Percentiles rank a stretch among this genome's conserved stretches.
These are phyloP conservation scores for Lagenidium sp. DNA, from an alignment of 352 stramenopile species.

Conservation along the genomic window DNA sequence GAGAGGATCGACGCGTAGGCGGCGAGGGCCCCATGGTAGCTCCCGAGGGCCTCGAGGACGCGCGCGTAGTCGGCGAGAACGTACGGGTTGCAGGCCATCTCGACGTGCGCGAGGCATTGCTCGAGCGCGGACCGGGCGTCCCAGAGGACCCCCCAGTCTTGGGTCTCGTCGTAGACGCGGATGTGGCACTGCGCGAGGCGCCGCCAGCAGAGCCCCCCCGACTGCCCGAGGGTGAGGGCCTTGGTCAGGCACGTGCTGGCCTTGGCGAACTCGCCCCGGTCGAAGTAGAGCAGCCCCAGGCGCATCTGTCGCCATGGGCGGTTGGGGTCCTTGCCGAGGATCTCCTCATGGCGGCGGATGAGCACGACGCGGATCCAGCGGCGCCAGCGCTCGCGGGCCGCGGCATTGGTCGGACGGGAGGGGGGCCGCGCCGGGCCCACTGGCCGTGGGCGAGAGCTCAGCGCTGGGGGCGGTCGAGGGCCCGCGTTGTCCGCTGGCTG, in stretches of 20 bases:
- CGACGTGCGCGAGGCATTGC: conserved; percentile 35
- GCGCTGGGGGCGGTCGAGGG: too few relatives aligned
- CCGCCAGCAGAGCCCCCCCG: conserved; percentile 34
- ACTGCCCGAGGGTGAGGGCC: conserved; percentile 38
- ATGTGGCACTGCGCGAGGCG: conserved; percentile 48
- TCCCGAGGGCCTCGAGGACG: conserved; percentile 38
- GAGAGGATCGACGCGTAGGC: conserved; percentile 36
- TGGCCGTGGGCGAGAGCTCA: too few relatives aligned
- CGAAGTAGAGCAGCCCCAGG: conserved; percentile 43
- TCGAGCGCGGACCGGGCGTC: conserved; percentile 47
- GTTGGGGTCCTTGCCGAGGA: conserved; percentile 42
- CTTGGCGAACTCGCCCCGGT: conserved; percentile 22
- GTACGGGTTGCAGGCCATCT: conserved; percentile 36
- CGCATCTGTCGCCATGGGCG: conserved; percentile 60
- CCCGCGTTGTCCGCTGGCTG: background rate
- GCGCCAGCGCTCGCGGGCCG: conserved; percentile 24
- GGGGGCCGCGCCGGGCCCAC: background rate
- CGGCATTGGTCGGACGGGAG: conserved; percentile 1
- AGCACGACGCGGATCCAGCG: conserved; percentile 31
- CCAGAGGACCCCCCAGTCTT: conserved; percentile 58
- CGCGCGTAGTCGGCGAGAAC: conserved; percentile 40
- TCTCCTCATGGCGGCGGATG: conserved; percentile 45
- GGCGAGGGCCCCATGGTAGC: conserved; percentile 33
- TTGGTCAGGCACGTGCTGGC: conserved; percentile 34
- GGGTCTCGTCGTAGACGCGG: conserved; percentile 24